Conservation (phyloP, 108 stramenopile species). For the Stephanodiscus minutulus region DNA sequence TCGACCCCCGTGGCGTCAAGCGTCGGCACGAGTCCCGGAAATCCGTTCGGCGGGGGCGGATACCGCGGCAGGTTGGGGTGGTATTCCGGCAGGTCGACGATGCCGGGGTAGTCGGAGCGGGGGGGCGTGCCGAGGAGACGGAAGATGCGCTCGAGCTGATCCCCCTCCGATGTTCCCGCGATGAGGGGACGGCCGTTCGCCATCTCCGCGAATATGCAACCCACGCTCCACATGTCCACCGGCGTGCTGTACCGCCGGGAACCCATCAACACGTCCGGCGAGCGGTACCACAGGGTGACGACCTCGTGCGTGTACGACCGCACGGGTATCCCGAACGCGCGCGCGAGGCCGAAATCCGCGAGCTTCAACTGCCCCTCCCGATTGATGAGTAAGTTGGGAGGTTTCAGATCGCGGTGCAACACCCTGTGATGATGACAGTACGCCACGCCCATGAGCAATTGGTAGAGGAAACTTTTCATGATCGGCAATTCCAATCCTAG, state of each 20-base stretch:
- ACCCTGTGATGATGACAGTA: constrained; percentile 99
- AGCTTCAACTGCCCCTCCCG: constrained; percentile 97
- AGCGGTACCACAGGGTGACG: constrained; percentile 99
- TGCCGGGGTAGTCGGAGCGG: constrained; percentile 80
- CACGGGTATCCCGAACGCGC: constrained; percentile 98
- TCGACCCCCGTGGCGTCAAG: constrained; percentile 83
- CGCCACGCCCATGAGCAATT: constrained; percentile 96
- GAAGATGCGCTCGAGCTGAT: constrained; percentile 95
- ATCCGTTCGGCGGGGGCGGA: constrained; percentile 77
- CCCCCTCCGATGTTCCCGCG: constrained; percentile 88
- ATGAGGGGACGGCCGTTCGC: constrained; percentile 90
- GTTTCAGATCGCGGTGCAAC: constrained; percentile 96
- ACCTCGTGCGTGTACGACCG: constrained; percentile 94
- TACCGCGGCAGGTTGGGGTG: constrained; percentile 82
- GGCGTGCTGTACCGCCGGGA: constrained; percentile 95
- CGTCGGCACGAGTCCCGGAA: constrained; percentile 86
- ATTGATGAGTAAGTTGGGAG: constrained; percentile 96
- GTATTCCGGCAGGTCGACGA: constrained; percentile 93
- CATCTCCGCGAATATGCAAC: constrained; percentile 99
- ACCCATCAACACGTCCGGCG: constrained; percentile 98
- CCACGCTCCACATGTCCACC: constrained; percentile 98
- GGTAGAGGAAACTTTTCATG: constrained; percentile 95
- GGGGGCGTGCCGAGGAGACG: constrained; percentile 86
- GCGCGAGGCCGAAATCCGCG: constrained; percentile 98
- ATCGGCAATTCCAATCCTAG: constrained; percentile 88